Evolutionary conservation across 306 rosid genomes (phyloP).

Genomic region (Corylus americana): DNA sequence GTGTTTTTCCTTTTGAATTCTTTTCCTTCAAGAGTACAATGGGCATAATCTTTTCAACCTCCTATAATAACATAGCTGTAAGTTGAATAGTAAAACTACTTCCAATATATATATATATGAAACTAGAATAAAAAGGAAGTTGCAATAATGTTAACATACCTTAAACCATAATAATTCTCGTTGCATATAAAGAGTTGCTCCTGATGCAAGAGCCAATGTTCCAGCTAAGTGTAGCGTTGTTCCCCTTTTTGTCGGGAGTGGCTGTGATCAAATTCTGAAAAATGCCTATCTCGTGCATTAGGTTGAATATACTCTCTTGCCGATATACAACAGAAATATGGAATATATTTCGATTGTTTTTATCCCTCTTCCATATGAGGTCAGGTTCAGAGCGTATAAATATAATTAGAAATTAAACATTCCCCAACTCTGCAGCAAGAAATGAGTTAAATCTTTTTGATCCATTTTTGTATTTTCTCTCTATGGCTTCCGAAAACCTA

Average conservation of each 20-base stretch:
- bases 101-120: too few relatives aligned
- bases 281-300: slow-evolving; percentile 22
- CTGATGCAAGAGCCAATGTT: background rate
- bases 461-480: too few relatives aligned
- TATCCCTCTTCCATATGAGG: slow-evolving; percentile 14
- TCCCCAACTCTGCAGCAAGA: slow-evolving; percentile 27
- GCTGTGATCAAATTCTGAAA: slow-evolving; percentile 9
- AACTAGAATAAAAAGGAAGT: too few relatives aligned
- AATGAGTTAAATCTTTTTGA: too few relatives aligned
- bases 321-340: slow-evolving; percentile 23
- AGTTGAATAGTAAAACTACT: too few relatives aligned
- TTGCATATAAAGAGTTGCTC: slow-evolving; percentile 29
- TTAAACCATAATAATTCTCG: slow-evolving; percentile 25
- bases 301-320: slow-evolving; percentile 16
- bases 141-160: background rate
- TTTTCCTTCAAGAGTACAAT: slow-evolving; percentile 19
- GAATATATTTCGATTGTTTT: slow-evolving; percentile 13
- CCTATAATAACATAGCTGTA: too few relatives aligned
- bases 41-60: slow-evolving; percentile 43
- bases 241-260: background rate
- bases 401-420: slow-evolving; percentile 23
- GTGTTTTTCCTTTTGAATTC: slow-evolving; percentile 25
- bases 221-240: slow-evolving; percentile 22
- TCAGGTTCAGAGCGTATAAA: slow-evolving; percentile 25
- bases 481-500: too few relatives aligned